Conservation (phyloP, 2,329 filamentous ascomycete genomes). For the Trichoderma pleuroti region DNA sequence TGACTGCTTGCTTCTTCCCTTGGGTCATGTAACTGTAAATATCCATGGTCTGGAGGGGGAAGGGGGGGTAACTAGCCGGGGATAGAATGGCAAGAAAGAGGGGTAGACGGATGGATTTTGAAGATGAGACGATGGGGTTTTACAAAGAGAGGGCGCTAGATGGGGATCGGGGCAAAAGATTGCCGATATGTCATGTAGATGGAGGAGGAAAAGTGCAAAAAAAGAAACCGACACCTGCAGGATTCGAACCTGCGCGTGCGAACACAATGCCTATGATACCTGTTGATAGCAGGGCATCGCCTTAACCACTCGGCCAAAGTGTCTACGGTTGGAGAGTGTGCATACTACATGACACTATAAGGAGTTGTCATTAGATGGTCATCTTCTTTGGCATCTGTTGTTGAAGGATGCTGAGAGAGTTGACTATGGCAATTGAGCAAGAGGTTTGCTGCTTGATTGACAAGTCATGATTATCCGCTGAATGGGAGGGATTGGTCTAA, state of each 20-base stretch:
- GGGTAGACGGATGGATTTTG: background rate
- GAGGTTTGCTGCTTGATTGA: background rate
- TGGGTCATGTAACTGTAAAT: background rate
- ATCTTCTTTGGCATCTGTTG: background rate
- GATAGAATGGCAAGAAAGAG: background rate
- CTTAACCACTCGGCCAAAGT: conserved; percentile 20
- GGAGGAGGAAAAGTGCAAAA: background rate
- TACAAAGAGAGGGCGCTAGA: background rate
- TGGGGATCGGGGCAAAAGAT: background rate
- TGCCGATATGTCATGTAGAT: background rate
- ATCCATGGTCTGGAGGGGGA: background rate
- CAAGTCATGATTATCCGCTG: background rate
- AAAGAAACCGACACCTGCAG: conserved; percentile 19
- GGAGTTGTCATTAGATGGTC: accelerated
- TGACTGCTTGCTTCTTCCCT: background rate
- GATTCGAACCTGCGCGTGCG: conserved; percentile 20
- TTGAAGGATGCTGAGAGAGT: background rate
- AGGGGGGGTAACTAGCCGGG: background rate
- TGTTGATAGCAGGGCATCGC: conserved; percentile 18
- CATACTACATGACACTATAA: background rate
- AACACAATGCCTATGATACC: conserved; percentile 19
- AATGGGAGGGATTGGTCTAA: no score
- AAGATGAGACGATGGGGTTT: background rate
- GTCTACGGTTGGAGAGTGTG: background rate
- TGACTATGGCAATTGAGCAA: background rate